A percentile compares a stretch with the other conserved stretches of the same genome.
These are phyloP conservation scores for Miscanthus sacchariflorus DNA, from an alignment of 202 grass and related monocot genomes.

Conservation along the genomic window DNA sequence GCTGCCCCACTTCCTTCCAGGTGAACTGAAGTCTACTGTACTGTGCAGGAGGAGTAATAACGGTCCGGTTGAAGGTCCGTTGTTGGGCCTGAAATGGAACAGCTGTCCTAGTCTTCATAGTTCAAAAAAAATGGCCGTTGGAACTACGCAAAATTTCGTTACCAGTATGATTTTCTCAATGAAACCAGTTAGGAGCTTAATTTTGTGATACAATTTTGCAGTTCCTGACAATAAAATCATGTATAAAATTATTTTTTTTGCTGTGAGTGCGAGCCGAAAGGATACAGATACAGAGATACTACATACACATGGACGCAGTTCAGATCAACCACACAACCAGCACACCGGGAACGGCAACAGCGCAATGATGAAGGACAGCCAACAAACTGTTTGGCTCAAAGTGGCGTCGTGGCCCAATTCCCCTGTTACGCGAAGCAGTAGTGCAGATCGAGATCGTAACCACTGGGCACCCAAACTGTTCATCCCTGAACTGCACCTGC, in stretches of 20 bases:
- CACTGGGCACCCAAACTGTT: not conserved
- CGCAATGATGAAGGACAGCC: not conserved
- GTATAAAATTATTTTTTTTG: no score
- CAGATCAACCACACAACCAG: no score
- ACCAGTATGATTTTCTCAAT: not conserved
- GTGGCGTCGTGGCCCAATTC: not conserved
- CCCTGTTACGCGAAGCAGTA: not conserved
- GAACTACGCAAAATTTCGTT: not conserved
- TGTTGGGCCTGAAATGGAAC: not conserved
- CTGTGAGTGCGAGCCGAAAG: no score
- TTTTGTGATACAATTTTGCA: no score
- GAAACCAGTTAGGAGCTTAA: not conserved
- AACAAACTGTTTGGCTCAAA: not conserved
- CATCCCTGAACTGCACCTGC: not conserved
- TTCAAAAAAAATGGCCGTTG: not conserved
- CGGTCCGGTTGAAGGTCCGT: not conserved
- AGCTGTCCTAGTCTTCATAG: not conserved
- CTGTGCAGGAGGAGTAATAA: no score
- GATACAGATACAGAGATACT: no score
- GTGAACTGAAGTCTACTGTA: not conserved
- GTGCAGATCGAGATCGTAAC: not conserved
- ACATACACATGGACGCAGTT: no score
- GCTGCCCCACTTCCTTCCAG: not conserved
- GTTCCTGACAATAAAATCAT: no score
- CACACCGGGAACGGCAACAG: no score